Evolutionary conservation across 495 filamentous ascomycete genomes (phyloP).

Genomic region (Parachaetomium inaequale): DNA sequence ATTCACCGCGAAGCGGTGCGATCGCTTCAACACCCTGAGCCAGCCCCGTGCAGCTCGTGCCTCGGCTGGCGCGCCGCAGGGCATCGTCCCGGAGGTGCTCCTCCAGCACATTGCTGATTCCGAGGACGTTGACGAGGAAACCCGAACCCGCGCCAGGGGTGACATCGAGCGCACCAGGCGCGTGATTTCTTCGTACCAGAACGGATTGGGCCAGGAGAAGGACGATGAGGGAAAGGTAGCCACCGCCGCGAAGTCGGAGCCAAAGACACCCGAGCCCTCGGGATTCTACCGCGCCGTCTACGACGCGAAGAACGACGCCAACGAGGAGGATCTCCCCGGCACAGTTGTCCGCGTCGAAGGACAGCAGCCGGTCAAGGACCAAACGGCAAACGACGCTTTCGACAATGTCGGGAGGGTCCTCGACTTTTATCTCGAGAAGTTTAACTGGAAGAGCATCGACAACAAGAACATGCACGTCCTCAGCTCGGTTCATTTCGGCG

Average conservation of each 20-base stretch:
- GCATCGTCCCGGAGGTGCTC: conserved; percentile 38
- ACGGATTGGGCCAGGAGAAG: conserved; percentile 6
- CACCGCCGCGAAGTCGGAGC: conserved; percentile 7
- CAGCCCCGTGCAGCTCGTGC: conserved; percentile 22
- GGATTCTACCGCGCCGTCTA: conserved; percentile 38
- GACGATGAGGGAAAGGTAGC: conserved; percentile 11
- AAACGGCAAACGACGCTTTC: conserved; percentile 38
- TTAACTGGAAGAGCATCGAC: conserved; percentile 46
- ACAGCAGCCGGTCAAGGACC: conserved; percentile 32
- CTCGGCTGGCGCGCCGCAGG: conserved; percentile 9
- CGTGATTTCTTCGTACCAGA: conserved; percentile 18
- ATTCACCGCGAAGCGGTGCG: conserved; percentile 28
- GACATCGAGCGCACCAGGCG: conserved; percentile 34
- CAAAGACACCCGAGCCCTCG: conserved; percentile 16
- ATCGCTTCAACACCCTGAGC: conserved; percentile 29
- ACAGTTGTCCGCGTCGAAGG: conserved; percentile 39
- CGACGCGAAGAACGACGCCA: conserved; percentile 31
- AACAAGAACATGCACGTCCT: conserved; percentile 42
- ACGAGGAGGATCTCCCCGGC: conserved; percentile 38
- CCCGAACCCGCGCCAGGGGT: conserved; percentile 29
- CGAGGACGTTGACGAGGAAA: conserved; percentile 38
- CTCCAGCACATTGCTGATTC: conserved; percentile 37
- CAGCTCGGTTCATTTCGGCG: conserved; percentile 43
- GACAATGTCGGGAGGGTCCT: conserved; percentile 42
- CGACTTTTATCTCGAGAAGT: conserved; percentile 43